Evolutionary conservation across 2,329 filamentous ascomycete genomes (phyloP), one percentile per base, ranked within the genome.

Genomic region (Zymoseptoria crescenta): DNA sequence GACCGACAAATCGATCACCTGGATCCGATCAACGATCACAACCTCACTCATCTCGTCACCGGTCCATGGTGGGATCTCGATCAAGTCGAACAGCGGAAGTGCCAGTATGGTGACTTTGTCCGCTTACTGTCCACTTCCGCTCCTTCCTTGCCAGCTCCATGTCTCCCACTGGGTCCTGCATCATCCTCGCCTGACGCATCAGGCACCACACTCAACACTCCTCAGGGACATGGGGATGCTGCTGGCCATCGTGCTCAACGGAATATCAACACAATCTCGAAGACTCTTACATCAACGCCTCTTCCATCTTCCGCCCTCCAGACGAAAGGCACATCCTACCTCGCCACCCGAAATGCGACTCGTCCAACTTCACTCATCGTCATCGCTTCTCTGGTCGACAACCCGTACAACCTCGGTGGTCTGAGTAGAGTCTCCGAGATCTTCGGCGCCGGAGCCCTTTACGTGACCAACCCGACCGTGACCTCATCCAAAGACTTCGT

Each of bases 361-460:
- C 62, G 59, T 58, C 64, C 61, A 49, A 30, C 56, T 62, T 54
- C 72, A 27, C 71, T 81, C 54, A 73, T 80, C 54, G 71, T 82
- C 54, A 67, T 81, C 45, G 80, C 78, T 28, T 81, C 79, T 20
- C 70, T 81, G 0, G 77, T 81, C 54, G 75, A 77, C 65, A 79
- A 79, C 51, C 76, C 78, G 8, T 75, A 77, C 56, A 81, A 81
- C 58, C 71, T 81, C 8, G 79, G 79, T 56, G 79, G 79, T 16
- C 74, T 81, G 9, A 79, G 76, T 24, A 75, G 80, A 45, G 76
- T 79, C 54, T 74, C 75, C 4, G 80, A 82, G 60, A 79, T 80
- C 35, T 81, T 81, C 59, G 80, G 79, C 55, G 74, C 77, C 1
- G 70, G 73, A 49, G 71, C 74, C 1, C 68, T 82, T 16, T 76